Base-by-base conservation (phyloP, 2,329 filamentous ascomycete species). In the Beauveria bassiana region DNA sequence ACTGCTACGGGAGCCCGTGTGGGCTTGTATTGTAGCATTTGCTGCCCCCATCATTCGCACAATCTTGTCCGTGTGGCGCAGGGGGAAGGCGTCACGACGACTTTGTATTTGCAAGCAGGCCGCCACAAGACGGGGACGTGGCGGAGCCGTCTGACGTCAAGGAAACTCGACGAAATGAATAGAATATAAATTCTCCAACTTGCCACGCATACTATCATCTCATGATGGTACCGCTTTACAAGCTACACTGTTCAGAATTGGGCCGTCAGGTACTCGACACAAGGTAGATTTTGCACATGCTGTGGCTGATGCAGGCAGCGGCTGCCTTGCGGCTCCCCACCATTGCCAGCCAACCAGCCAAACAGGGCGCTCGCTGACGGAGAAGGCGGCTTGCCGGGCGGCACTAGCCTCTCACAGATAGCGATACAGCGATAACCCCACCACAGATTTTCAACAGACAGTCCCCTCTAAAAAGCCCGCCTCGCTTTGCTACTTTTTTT, bases 391-490 rank as follows among this genome's bases (percentile, higher is more conserved):
- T 38, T 38, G 34, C 34, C 34, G 34, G 34, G 34, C 34, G 34
- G 34, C 34, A 38, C 34, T 38, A 38, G 34, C 34, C 34, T 38
- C 28, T 28, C 58, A 47, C 40, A 60, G 58, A 47, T 54, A 53
- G 49, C 49, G 49, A 53, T 60, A 53, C 31, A 58, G 16, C 22
- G 14, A 31, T 34, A 52, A 46, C 61, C 61, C 61, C 61, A 59
- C 61, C 52, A 62, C 55, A 62, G 61, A 62, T 62, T 62, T 62
- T 62, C 61, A 58, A 62, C 53, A 50, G 7, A 26, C 34, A n/a
- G 60, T 51, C 38, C 57, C 57, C 57, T 52, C 47, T 26, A 51
- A 59, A 59, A 59, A 59, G 47, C 45, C 45, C 57, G 47, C 57
- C 57, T 51, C 9, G 12, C 22, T 38, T 46, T 46, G n/a, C 50